These are phyloP conservation scores for Gnaphalium uliginosum DNA, from an alignment of 129 eudicot species.

Conservation along the genomic window DNA sequence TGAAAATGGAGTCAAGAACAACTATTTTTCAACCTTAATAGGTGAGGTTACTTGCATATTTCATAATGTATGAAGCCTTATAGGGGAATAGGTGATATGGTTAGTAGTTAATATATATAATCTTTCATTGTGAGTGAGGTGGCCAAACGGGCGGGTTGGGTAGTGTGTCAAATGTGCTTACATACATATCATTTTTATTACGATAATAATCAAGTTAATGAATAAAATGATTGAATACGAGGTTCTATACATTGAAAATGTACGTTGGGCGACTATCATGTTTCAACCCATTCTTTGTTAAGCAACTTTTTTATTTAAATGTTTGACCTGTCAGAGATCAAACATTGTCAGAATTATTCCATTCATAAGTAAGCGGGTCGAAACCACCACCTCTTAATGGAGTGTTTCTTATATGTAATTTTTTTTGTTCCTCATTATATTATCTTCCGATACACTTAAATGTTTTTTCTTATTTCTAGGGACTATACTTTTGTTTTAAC, in stretches of 20 bases:
- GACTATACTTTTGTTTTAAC: constrained; percentile 3
- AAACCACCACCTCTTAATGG: not conserved
- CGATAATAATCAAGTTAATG: too few species aligned
- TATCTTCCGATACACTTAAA: not conserved
- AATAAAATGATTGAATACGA: too few species aligned
- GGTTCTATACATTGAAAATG: too few species aligned
- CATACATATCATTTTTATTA: too few species aligned
- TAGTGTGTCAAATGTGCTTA: not conserved
- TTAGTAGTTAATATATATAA: not conserved
- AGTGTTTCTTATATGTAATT: not conserved
- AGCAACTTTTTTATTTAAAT: too few species aligned
- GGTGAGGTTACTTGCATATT: constrained; percentile 15
- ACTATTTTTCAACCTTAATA: constrained; percentile 22
- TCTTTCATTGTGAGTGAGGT: too few species aligned
- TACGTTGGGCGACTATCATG: too few species aligned
- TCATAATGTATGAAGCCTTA: constrained; percentile 16
- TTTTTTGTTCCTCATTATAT: not conserved
- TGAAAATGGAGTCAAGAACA: constrained; percentile 13
- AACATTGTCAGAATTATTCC: too few species aligned
- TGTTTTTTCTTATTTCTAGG: constrained; percentile 22
- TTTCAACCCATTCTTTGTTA: not conserved
- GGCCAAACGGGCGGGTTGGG: not conserved
- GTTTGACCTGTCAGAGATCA: not conserved
- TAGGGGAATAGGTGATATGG: constrained; percentile 6
- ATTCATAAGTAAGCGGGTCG: too few species aligned